These are phyloP conservation scores for Xylariaceae sp. DNA, from an alignment of 2,329 filamentous ascomycete genomes.

Conservation along the genomic window DNA sequence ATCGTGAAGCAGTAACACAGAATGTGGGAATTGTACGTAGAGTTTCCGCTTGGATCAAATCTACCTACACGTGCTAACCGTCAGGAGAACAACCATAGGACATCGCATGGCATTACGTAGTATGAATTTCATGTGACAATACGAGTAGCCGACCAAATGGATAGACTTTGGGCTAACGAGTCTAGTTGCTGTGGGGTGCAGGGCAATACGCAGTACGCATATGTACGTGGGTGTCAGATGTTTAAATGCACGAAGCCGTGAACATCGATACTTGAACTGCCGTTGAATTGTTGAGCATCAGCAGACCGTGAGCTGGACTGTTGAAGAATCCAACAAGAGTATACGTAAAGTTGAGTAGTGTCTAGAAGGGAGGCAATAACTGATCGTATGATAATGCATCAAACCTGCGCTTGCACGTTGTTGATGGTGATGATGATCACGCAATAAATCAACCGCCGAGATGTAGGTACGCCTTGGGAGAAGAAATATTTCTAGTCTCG, in stretches of 20 bases:
- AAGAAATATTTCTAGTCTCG: not conserved
- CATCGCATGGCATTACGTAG: slow-evolving; percentile 7
- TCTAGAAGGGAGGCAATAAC: too few species aligned
- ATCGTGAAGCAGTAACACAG: not conserved
- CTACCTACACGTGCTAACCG: too few species aligned
- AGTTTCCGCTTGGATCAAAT: not conserved
- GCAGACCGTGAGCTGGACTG: too few species aligned
- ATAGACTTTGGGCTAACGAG: slow-evolving; percentile 13
- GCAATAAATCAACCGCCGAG: not conserved
- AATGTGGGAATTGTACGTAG: too few species aligned
- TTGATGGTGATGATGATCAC: not conserved
- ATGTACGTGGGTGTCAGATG: not conserved
- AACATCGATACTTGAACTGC: not conserved
- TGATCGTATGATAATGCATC: not conserved
- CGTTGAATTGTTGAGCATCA: too few species aligned
- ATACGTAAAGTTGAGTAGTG: too few species aligned
- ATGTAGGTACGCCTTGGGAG: not conserved
- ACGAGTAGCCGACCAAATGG: slow-evolving; percentile 22
- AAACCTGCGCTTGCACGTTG: not conserved
- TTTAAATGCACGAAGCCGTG: not conserved
- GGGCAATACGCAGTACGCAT: too few species aligned
- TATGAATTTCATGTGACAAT: slow-evolving; percentile 12
- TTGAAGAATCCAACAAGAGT: too few species aligned
- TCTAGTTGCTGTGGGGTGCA: not conserved
- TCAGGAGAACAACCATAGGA: too few species aligned